These are phyloP conservation scores for Cladosporium sp. DNA, from an alignment of 2,329 filamentous ascomycete species.

Conservation along the genomic window DNA sequence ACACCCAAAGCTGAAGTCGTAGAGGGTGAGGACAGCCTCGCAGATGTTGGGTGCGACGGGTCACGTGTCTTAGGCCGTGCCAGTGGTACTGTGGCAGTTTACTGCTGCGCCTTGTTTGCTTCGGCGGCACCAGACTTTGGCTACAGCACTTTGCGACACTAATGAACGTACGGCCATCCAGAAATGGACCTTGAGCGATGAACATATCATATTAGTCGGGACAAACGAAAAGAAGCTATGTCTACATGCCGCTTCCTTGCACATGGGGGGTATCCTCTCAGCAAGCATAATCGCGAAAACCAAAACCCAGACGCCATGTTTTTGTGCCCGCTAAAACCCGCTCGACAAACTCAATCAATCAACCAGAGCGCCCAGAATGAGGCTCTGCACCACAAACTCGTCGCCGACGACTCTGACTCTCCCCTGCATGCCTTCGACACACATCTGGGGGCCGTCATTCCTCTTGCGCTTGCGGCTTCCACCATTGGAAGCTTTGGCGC, in stretches of 20 bases:
- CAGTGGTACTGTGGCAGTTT: too few species aligned
- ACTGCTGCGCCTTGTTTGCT: neutral
- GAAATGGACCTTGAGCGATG: neutral
- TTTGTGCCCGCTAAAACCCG: neutral
- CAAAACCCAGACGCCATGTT: conserved; percentile 6
- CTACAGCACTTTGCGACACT: neutral
- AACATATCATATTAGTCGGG: neutral
- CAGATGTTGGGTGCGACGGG: too few species aligned
- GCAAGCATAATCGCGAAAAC: neutral
- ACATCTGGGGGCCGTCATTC: conserved; percentile 21
- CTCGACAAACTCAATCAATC: conserved; percentile 44
- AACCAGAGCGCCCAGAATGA: conserved; percentile 80
- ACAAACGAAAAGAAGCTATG: conserved; percentile 6
- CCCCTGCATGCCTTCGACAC: conserved; percentile 38
- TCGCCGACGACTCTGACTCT: conserved; percentile 72
- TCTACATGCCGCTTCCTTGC: conserved; percentile 6
- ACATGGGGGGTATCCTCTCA: conserved; percentile 5
- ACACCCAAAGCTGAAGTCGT: too few species aligned
- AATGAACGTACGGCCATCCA: neutral
- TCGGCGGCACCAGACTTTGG: neutral
- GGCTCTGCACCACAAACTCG: conserved; percentile 87
- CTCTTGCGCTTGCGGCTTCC: conserved; percentile 43
- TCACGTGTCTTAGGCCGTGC: too few species aligned
- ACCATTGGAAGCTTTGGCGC: conserved; percentile 26
- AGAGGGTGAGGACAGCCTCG: too few species aligned